Evolutionary conservation across 1,284 basidiomycete genomes (phyloP).

Genomic region (Sanguinoderma infundibulare): DNA sequence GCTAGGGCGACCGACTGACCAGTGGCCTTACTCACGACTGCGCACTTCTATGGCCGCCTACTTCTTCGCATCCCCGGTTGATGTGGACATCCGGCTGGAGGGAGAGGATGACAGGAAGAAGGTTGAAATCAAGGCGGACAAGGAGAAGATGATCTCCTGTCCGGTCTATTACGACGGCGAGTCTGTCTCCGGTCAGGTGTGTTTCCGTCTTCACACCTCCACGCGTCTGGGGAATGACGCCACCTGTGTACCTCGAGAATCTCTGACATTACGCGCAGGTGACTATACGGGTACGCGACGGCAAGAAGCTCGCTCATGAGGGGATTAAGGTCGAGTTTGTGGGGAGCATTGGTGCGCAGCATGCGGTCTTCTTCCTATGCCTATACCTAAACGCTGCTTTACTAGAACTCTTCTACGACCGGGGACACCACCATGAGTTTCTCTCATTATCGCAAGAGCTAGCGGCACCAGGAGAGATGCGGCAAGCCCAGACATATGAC

Average conservation of each 20-base stretch:
- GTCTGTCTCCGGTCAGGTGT: conserved; percentile 83
- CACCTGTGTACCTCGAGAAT: background rate
- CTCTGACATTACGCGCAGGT: conserved; percentile 55
- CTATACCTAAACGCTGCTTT: background rate
- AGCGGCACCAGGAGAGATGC: conserved; percentile 92
- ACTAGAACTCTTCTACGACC: conserved; percentile 93
- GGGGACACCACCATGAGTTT: conserved; percentile 98
- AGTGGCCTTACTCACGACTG: background rate
- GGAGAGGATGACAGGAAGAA: conserved; percentile 88
- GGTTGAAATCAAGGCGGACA: conserved; percentile 75
- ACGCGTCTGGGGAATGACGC: background rate
- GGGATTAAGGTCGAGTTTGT: conserved; percentile 99
- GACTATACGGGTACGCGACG: conserved; percentile 88
- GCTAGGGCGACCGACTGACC: background rate
- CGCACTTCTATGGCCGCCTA: conserved; percentile 78
- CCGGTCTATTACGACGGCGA: conserved; percentile 98
- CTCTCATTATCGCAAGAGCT: conserved; percentile 94
- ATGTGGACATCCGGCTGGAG: conserved; percentile 89
- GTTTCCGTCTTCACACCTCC: conserved; percentile 32
- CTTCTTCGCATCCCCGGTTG: conserved; percentile 92
- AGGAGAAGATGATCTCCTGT: conserved; percentile 81
- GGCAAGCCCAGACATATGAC: conserved; percentile 93
- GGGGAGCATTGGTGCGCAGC: conserved; percentile 86
- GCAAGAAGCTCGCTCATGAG: conserved; percentile 94
- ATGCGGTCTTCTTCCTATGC: background rate